A percentile compares a stretch with the other conserved stretches of the same genome.
These are phyloP conservation scores for Pilobolus umbonatus DNA, from an alignment of 192 early-diverging fungal species.

Conservation along the genomic window DNA sequence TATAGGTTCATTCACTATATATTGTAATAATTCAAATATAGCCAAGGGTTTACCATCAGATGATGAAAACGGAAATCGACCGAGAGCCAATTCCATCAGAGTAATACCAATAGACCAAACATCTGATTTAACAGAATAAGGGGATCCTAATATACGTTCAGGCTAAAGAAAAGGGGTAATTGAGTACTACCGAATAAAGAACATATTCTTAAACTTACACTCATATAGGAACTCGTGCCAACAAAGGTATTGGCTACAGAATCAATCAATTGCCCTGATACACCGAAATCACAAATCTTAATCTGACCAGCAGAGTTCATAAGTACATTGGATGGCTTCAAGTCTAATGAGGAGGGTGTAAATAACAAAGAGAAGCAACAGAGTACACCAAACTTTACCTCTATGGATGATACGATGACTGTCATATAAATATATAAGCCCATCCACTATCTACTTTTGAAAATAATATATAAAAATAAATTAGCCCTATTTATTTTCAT, in stretches of 20 bases:
- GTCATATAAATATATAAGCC: conserved; percentile 82
- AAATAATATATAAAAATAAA: not conserved
- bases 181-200: not conserved
- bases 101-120: conserved; percentile 83
- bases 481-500: not conserved
- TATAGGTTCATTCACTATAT: conserved; percentile 83
- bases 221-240: conserved; percentile 81
- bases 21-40: conserved; percentile 93
- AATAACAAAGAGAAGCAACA: not conserved
- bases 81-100: conserved; percentile 75
- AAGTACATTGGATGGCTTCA: conserved; percentile 86
- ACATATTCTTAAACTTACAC: conserved; percentile 41
- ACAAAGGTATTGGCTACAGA: conserved; percentile 85
- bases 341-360: conserved; percentile 40
- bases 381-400: conserved; percentile 41
- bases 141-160: conserved; percentile 72
- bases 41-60: conserved; percentile 61
- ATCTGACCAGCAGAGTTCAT: conserved; percentile 75
- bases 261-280: conserved; percentile 81
- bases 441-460: conserved; percentile 50
- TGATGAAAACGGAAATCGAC: conserved; percentile 66
- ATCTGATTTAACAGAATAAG: conserved; percentile 77
- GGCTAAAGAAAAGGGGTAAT: conserved; percentile 38
- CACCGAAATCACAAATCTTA: conserved; percentile 88
- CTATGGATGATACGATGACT: conserved; percentile 91